phyloP scores from a whole-genome alignment of 202 grass and related monocot genomes.

The Hordeum pubiflorum region DNA sequence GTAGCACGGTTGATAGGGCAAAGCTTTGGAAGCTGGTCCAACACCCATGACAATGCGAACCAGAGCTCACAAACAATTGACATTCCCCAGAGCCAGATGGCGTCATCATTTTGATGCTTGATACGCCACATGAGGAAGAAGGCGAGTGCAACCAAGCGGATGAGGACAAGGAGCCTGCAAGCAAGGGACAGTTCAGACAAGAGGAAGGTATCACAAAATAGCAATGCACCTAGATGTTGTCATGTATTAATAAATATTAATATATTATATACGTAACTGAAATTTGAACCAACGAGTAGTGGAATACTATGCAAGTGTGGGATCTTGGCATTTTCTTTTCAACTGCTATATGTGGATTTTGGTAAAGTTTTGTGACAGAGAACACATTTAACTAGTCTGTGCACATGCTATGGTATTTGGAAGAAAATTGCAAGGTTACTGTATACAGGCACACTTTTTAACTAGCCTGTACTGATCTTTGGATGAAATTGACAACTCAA shows the following conservation, averaged over 20 bases:
- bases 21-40: slow-evolving; percentile 95
- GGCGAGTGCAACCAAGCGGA: slow-evolving; percentile 73
- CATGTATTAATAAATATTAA: background rate
- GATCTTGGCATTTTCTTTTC: background rate
- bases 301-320: background rate
- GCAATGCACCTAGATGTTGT: background rate
- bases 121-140: slow-evolving; percentile 91
- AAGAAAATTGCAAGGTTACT: background rate
- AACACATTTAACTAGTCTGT: background rate
- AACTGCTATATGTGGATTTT: background rate
- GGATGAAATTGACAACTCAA: background rate
- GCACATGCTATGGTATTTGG: background rate
- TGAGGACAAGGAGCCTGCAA: slow-evolving; percentile 65
- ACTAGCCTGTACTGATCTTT: background rate
- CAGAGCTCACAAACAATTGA: slow-evolving; percentile 93
- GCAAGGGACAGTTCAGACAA: background rate
- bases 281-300: background rate
- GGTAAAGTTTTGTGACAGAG: background rate
- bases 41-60: slow-evolving; percentile 98
- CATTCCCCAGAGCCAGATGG: slow-evolving; percentile 97
- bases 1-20: slow-evolving; percentile 79
- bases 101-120: slow-evolving; percentile 70
- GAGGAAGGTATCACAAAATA: background rate
- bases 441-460: background rate
- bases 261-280: background rate